A percentile compares a stretch with the other conserved stretches of the same genome.
phyloP scores from a whole-genome alignment of 192 early-diverging fungal species.

The Linnemannia exigua region DNA sequence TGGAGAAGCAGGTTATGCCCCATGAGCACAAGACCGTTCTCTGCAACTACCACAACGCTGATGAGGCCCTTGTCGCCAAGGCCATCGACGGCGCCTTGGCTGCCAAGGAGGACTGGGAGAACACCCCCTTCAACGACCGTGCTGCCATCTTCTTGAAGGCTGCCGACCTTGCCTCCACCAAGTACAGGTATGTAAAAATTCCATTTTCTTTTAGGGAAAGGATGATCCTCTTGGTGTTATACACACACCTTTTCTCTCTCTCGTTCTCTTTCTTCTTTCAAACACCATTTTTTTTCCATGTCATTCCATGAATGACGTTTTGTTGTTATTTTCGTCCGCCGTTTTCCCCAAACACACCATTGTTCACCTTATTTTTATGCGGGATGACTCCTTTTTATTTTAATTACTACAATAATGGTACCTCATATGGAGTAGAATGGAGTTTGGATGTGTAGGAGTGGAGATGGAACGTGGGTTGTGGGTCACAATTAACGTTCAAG shows the following conservation, averaged over 20 bases:
- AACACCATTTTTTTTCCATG: neutral
- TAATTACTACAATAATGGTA: neutral
- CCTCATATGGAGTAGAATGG: neutral
- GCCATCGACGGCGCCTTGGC: conserved; percentile 91
- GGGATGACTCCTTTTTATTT: conserved; percentile 1
- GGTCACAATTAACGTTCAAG: conserved; percentile 16
- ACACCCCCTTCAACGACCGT: conserved; percentile 94
- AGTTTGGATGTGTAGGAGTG: neutral
- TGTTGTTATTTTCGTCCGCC: neutral
- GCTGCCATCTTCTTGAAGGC: conserved; percentile 97
- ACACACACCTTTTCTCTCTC: neutral
- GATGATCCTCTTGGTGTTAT: neutral
- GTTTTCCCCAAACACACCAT: neutral
- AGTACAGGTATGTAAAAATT: conserved; percentile 84
- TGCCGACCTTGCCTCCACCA: conserved; percentile 91
- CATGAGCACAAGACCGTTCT: conserved; percentile 86
- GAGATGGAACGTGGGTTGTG: conserved; percentile 22
- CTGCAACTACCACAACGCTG: conserved; percentile 89
- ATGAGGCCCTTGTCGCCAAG: conserved; percentile 74
- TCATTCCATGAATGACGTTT: neutral
- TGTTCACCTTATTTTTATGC: neutral
- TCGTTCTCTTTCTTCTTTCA: neutral
- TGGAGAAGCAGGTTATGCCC: conserved; percentile 83
- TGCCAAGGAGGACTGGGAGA: conserved; percentile 92
- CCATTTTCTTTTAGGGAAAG: neutral